Evolutionary conservation across 495 filamentous ascomycete species (phyloP), one percentile per base, ranked within the genome.

Genomic region (Collariella sp.): DNA sequence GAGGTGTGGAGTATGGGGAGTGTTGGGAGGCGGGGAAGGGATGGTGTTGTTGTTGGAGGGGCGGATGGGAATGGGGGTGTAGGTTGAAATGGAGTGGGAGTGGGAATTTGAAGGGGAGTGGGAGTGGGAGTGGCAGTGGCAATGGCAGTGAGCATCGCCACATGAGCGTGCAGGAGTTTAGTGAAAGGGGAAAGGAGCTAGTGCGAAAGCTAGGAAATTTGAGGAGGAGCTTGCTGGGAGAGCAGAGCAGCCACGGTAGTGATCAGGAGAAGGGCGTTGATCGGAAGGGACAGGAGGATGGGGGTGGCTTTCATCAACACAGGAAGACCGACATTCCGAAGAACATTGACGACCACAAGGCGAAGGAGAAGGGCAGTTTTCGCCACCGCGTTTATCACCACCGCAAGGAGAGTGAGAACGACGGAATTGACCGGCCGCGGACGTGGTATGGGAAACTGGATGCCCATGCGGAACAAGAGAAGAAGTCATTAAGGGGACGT

Each of bases 171-270:
- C 20, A 31, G 18, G 35, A 47, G 35, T 54, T 46, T 41, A 34
- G 34, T 0, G 23, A 24, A 11, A 33, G 42, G 15, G 33, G 35
- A 13, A 40, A 34, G 34, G 43, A 46, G 20, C 22, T 54, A n/a
- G 50, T 58, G 31, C 54, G 45, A n/a, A 16, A 46, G 46, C 22
- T 58, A 22, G 54, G 45, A n/a, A 16, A 46, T 39, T 16, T 58
- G 51, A 46, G 46, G 50, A 44, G 46, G 40, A 53, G 46, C 23
- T 46, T 54, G 33, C 22, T 45, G 0, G 41, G 46, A 5, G 34
- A 29, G 29, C 3, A 18, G 1, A 5, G 12, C 12, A 10, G 1
- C 11, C 19, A 5, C 33, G 33, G 15, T 39, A 2, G 24, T 26
- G 11, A n/a, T n/a, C 12, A 20, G 40, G 35, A 22, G 33, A 11